Conservation (phyloP, 2,329 filamentous ascomycete species). For the Fusarium mangiferae region DNA sequence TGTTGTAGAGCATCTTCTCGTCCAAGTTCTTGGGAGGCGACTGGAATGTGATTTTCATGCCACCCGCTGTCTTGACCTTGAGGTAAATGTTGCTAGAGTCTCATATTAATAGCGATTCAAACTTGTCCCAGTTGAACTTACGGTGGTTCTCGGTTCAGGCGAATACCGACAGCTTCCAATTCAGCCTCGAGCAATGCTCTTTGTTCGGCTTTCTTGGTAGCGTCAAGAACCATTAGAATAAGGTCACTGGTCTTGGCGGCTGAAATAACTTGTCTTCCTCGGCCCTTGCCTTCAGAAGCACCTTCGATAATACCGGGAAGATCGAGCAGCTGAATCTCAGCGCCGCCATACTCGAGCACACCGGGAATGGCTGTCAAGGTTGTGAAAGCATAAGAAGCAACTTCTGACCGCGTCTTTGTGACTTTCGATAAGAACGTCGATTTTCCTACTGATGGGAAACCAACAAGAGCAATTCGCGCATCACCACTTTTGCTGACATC, state of each 20-base stretch:
- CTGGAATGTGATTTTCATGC: conserved; percentile 98
- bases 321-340: conserved; percentile 98
- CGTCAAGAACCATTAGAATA: conserved; percentile 96
- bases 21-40: conserved; percentile 89
- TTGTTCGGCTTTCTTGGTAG: conserved; percentile 96
- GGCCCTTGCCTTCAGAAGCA: conserved; percentile 92
- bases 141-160: conserved; percentile 91
- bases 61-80: conserved; percentile 93
- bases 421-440: conserved; percentile 99
- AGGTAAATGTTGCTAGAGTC: conserved; percentile 88
- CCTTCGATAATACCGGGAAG: conserved; percentile 98
- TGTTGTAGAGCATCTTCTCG: conserved; percentile 98
- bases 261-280: conserved; percentile 95
- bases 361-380: conserved; percentile 97
- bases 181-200: conserved; percentile 89
- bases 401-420: conserved; percentile 96
- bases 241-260: conserved; percentile 98
- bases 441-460: conserved; percentile 99
- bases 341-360: conserved; percentile 96
- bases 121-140: conserved; percentile 55
- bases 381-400: conserved; percentile 96
- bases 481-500: conserved; percentile 97
- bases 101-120: conserved; percentile 23
- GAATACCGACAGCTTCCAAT: conserved; percentile 92
- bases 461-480: conserved; percentile 94